Conservation (phyloP, 306 rosid species). For the Boehmeria nivea region DNA sequence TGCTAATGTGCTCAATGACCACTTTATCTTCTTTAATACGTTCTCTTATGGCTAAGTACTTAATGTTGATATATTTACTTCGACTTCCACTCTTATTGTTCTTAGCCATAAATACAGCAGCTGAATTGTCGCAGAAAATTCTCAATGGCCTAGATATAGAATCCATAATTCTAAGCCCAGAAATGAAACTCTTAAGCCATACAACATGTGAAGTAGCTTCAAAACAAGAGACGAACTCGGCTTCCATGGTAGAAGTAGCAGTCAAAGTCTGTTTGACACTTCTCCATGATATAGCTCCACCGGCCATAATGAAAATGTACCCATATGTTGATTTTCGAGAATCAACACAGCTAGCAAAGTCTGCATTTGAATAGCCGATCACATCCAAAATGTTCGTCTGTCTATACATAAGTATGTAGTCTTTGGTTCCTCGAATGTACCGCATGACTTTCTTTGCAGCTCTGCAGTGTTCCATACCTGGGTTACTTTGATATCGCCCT, state of each 20-base stretch:
- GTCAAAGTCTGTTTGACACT: background rate
- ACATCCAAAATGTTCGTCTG: background rate
- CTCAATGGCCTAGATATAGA: background rate
- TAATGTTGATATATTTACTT: background rate
- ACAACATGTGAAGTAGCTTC: background rate
- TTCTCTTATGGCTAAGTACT: constrained; percentile 1
- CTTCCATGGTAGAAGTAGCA: background rate
- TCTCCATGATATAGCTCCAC: constrained; percentile 6
- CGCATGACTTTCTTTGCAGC: background rate
- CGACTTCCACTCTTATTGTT: background rate
- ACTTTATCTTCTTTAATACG: background rate
- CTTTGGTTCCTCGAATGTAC: background rate
- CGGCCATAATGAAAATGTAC: background rate
- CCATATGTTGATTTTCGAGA: background rate
- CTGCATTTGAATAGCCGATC: background rate
- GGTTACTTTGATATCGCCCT: background rate
- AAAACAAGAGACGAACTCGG: background rate
- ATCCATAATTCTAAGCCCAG: background rate
- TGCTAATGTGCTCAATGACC: background rate
- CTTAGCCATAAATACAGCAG: constrained; percentile 4
- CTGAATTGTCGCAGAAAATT: background rate
- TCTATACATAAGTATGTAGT: background rate
- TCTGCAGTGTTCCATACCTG: background rate
- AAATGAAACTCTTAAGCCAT: background rate
- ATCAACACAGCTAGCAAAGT: background rate